A percentile compares a stretch with the other conserved stretches of the same genome.
Conservation (phyloP, 306 rosid species). For the Biancaea sappan region DNA sequence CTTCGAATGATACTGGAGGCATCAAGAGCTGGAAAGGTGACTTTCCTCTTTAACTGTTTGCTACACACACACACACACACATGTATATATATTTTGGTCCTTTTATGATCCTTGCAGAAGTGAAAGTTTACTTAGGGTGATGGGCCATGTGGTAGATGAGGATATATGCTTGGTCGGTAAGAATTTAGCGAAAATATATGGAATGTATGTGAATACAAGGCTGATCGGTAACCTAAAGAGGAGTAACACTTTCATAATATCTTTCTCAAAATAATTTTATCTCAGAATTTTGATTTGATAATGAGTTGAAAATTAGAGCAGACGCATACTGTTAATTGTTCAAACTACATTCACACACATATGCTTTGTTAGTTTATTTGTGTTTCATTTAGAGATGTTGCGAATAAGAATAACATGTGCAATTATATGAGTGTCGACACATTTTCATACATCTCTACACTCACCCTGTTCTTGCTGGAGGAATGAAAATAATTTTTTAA, state of each 20-base stretch:
- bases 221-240: slow-evolving; percentile 19
- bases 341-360: too few relatives aligned
- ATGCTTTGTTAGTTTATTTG: too few relatives aligned
- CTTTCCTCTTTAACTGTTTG: neutral
- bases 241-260: slow-evolving; percentile 14
- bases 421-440: too few relatives aligned
- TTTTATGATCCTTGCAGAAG: neutral
- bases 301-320: slow-evolving; percentile 6
- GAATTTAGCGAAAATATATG: neutral
- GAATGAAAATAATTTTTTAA: too few relatives aligned
- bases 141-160: neutral
- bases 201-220: slow-evolving; percentile 4
- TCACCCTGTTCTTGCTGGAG: too few relatives aligned
- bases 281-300: neutral
- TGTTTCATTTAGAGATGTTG: too few relatives aligned
- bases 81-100: slow-evolving; percentile 15
- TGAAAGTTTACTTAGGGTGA: slow-evolving; percentile 12
- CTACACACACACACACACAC: too few relatives aligned
- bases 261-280: neutral
- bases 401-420: too few relatives aligned
- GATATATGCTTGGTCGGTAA: neutral
- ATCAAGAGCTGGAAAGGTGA: slow-evolving; percentile 80
- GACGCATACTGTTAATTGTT: too few relatives aligned
- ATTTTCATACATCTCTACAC: too few relatives aligned
- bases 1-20: slow-evolving; percentile 79